Percentiles rank a stretch among this genome's conserved stretches.
These are phyloP conservation scores for Wickerhamomyces chambardii DNA, from an alignment of 805 yeast species.

Conservation along the genomic window DNA sequence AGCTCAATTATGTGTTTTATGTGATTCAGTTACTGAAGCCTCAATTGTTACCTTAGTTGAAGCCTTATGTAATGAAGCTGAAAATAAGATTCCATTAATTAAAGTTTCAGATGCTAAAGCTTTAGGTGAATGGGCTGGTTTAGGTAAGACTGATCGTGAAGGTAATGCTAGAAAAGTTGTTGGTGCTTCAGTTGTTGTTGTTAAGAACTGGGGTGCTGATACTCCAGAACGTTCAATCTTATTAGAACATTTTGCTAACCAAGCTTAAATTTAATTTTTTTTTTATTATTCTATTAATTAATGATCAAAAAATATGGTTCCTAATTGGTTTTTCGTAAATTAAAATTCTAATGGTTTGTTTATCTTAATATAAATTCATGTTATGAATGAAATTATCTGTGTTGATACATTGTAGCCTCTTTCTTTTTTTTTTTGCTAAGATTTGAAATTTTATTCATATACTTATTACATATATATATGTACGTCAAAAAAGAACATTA, in stretches of 20 bases:
- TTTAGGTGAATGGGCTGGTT: constrained; percentile 99
- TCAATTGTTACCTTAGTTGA: constrained; percentile 95
- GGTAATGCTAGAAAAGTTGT: constrained; percentile 99
- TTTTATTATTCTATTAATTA: background rate
- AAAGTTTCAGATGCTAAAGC: constrained; percentile 99
- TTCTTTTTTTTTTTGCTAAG: too few species aligned
- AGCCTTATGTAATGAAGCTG: constrained; percentile 98
- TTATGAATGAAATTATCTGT: too few species aligned
- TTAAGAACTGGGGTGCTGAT: constrained; percentile 99
- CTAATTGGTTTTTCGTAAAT: too few species aligned
- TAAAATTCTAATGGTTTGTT: constrained; percentile 40
- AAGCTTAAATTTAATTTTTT: constrained; percentile 18
- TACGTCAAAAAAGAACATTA: too few species aligned
- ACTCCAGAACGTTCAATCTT: constrained; percentile 95
- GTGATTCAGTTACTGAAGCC: constrained; percentile 98
- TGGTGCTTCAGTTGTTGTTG: constrained; percentile 99
- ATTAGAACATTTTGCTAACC: constrained; percentile 92
- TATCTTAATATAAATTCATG: too few species aligned
- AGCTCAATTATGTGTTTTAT: constrained; percentile 95
- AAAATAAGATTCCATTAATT: constrained; percentile 93
- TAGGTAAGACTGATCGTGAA: constrained; percentile 98
- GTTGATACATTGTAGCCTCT: too few species aligned
- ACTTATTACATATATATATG: too few species aligned
- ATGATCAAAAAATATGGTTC: too few species aligned
- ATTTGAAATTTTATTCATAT: too few species aligned